phyloP scores from a whole-genome alignment of 1,139 yeast species.

The Pichia sp. region DNA sequence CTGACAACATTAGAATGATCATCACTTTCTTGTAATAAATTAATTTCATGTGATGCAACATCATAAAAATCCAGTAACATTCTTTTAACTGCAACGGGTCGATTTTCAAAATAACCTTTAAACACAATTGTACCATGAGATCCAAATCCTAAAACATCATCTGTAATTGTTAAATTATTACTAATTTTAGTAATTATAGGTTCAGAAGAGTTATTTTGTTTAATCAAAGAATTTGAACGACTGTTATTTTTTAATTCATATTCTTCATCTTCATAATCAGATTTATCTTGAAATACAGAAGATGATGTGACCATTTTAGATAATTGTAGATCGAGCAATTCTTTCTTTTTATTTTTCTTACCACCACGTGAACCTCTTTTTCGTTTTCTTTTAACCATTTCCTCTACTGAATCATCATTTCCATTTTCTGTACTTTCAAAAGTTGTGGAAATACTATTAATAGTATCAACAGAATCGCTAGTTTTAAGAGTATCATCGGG shows the following conservation, averaged over 20 bases:
- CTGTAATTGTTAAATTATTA: conserved; percentile 59
- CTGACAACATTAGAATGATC: conserved; percentile 94
- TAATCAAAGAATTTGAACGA: not conserved
- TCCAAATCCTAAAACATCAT: conserved; percentile 82
- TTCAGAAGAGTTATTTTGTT: not conserved
- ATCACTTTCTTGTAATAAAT: conserved; percentile 84
- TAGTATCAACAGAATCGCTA: not conserved
- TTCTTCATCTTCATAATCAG: conserved; percentile 13
- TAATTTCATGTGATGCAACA: conserved; percentile 91
- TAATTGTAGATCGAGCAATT: not conserved
- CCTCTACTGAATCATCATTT: conserved; percentile 6
- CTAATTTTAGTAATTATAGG: conserved; percentile 14
- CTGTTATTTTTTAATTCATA: not conserved
- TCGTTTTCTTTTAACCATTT: conserved; percentile 40
- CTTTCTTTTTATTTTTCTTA: conserved; percentile 45
- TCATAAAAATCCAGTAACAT: conserved; percentile 92
- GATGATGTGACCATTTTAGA: not conserved
- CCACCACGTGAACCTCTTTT: conserved; percentile 90
- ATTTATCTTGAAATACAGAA: not conserved
- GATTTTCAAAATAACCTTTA: conserved; percentile 79
- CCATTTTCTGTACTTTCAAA: conserved; percentile 1
- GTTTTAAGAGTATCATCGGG: not conserved
- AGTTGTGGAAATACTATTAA: too few species aligned
- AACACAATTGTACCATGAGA: conserved; percentile 95
- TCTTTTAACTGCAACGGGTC: conserved; percentile 94